Conservation (phyloP, 164 flowering plant species). For the Annona squamosa region DNA sequence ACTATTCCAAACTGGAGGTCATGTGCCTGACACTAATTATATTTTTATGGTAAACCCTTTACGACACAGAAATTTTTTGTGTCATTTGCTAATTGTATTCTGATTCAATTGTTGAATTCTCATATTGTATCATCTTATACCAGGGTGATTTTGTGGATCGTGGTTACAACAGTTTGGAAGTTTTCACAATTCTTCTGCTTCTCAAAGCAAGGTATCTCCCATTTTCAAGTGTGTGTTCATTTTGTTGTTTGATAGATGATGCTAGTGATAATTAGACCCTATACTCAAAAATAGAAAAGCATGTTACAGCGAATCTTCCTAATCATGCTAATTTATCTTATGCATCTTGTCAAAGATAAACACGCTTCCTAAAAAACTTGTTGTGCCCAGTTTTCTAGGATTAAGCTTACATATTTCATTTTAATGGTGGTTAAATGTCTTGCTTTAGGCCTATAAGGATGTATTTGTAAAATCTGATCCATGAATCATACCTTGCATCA, state of each 20-base stretch:
- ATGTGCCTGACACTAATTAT: constrained; percentile 96
- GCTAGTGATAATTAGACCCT: no score
- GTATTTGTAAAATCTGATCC: no score
- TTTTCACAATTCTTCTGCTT: constrained; percentile 93
- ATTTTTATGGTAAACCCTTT: constrained; percentile 72
- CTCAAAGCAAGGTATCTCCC: constrained; percentile 85
- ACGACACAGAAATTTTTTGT: neutral
- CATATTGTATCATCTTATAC: constrained; percentile 4
- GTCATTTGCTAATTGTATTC: neutral
- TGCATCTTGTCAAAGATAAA: no score
- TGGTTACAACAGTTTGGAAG: constrained; percentile 97
- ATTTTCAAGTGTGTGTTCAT: neutral
- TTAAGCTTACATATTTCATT: no score
- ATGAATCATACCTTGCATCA: no score
- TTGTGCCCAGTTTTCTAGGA: no score
- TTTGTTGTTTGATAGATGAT: neutral
- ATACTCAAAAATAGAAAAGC: no score
- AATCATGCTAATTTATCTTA: no score
- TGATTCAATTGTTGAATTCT: neutral
- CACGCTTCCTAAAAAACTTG: no score
- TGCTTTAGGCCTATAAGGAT: no score
- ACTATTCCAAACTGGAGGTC: constrained; percentile 96
- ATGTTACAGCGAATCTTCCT: no score
- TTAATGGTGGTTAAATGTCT: no score
- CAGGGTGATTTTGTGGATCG: constrained; percentile 99